Base-by-base conservation (phyloP, 306 rosid genomes). In the Abrus pulchellus region DNA sequence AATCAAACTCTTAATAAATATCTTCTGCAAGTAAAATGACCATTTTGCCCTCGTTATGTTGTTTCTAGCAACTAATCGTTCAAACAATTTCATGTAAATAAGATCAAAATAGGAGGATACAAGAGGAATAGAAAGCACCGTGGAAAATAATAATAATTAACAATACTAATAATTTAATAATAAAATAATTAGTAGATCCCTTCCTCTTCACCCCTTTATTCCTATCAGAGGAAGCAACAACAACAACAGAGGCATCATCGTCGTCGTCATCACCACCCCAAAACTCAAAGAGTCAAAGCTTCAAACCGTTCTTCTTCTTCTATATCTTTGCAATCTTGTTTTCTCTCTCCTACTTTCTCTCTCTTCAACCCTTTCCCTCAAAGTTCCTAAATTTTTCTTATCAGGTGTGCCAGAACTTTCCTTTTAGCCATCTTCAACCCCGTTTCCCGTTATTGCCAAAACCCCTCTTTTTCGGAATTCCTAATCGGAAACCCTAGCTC, bases 261-360 rank as follows among this genome's bases (percentile, higher is more conserved):
- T 91, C 91, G 53, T 88, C 93, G 33, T 89, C 97, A 74, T 82
- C 94, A 78, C 77, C 88, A 41, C 80, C 80, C 41, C 38, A 50
- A 67, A 79, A 64, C 72, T 77, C 85, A 49, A 62, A 81, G 86
- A 90, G 94, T 92, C 94, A 92, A 94, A 63, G 43, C 80, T 74
- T 83, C 69, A 87, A 47, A 88, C 87, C 86, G 67, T 80, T 64
- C 70, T 69, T 75, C 82, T 80, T 82, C 77, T 66, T 88, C 75
- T 67, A 72, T 4, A 36, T 36, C 40, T 36, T 48, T 49, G 5
- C 36, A 49, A 47, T 66, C 4, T 13, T 29, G 41, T 3, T 74
- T 33, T 62, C 74, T 77, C 40, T 57, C 44, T 38, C 36, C 47
- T 44, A 54, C 55, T 52, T 63, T 80, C 67, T 80, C 74, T 72